phyloP scores from a whole-genome alignment of 768 basidiomycete genomes.

The Lanmaoa pseudosensibilis region DNA sequence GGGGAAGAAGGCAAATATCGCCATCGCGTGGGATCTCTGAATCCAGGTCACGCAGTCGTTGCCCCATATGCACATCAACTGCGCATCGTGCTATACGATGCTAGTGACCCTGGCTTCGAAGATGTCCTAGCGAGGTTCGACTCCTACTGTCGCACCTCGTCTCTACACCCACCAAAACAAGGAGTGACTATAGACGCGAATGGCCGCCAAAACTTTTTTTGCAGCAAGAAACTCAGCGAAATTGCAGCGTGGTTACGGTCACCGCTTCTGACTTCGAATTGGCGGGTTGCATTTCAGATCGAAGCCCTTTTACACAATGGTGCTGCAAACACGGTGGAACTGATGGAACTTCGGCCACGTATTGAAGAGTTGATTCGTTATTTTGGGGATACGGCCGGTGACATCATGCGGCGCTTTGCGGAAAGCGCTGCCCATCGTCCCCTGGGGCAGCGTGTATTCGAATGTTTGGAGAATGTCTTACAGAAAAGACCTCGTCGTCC shows the following conservation, averaged over 20 bases:
- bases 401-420: slow-evolving; percentile 56
- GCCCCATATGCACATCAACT: slow-evolving; percentile 74
- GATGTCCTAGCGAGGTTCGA: slow-evolving; percentile 50
- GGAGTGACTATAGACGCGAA: slow-evolving; percentile 49
- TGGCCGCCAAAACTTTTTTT: slow-evolving; percentile 50
- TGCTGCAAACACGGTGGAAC: slow-evolving; percentile 58
- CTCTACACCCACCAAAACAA: slow-evolving; percentile 38
- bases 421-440: slow-evolving; percentile 48
- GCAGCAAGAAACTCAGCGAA: slow-evolving; percentile 43
- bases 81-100: slow-evolving; percentile 57
- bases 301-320: slow-evolving; percentile 67
- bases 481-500: slow-evolving; percentile 16
- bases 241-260: slow-evolving; percentile 44
- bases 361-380: slow-evolving; percentile 43
- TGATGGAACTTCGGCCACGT: slow-evolving; percentile 45
- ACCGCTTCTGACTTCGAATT: slow-evolving; percentile 41
- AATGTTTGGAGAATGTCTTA: slow-evolving; percentile 47
- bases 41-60: slow-evolving; percentile 56
- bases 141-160: slow-evolving; percentile 52
- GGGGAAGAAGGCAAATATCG: slow-evolving; percentile 44
- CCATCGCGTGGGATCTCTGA: slow-evolving; percentile 56
- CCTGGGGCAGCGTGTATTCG: slow-evolving; percentile 40
- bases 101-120: slow-evolving; percentile 35
- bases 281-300: slow-evolving; percentile 75
- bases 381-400: slow-evolving; percentile 39